Evolutionary conservation across 768 basidiomycete species (phyloP), one percentile per base, ranked within the genome.

Genomic region (Leccinum olivaceopallidum): DNA sequence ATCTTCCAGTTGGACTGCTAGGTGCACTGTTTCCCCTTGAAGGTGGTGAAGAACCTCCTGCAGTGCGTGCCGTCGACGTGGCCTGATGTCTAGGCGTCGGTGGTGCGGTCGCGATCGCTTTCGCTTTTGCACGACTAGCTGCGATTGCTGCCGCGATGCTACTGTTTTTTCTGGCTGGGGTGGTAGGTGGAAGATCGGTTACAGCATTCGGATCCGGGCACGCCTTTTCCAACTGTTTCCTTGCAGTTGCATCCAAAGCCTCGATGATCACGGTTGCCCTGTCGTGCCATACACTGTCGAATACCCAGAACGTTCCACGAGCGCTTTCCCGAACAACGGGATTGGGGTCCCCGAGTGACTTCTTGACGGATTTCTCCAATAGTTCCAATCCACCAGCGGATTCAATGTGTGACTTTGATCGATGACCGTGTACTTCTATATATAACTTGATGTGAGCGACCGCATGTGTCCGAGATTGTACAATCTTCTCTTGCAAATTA

Each of bases 111-210:
- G 92, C 90, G 61, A 92, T 92, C 22, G 85, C 88, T 68, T 87
- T 93, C 16, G 92, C 91, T 71, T 92, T 95, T 16, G 89, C 92
- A 24, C 94, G 83, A 70, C 90, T 95, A 22, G 94, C 93, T 44
- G 94, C 94, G 67, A 95, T 91, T 24, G 92, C 86, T 9, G 94
- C 91, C 44, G 91, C 88, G 58, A 95, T 79, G 60, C 91, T 92
- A 50, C 84, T 85, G 26, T 26, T 26, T 26, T 26, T 26, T 26
- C 26, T 26, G 26, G 26, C 26, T 26, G 26, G 83, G 16, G 88
- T 84, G 8, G 83, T 83, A 3, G 82, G 80, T 32, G 81, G 76
- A 26, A 79, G 69, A 26, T 69, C 63, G 12, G 75, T 76, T 20
- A 79, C 65, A 12, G 57, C 70, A 44, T 78, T 77, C 5, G 84